Evolutionary conservation across 2,329 filamentous ascomycete species (phyloP), one percentile per base, ranked within the genome.

Genomic region (Aspergillus glaucus): DNA sequence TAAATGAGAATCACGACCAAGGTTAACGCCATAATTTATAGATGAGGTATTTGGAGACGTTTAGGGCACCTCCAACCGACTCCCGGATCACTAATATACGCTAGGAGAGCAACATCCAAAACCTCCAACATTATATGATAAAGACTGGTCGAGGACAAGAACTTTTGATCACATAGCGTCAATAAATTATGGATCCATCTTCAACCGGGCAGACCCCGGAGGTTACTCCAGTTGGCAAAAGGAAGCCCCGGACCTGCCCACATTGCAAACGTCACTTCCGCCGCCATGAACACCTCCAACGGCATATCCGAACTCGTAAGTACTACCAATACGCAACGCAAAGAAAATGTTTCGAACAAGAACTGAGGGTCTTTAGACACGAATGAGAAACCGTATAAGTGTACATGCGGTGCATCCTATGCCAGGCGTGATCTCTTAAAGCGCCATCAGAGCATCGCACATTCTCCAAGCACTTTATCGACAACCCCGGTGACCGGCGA

Each of bases 311-410:
- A 28, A 50, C 52, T 32, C 50, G 52, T 55, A 44, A 26, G 50
- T 42, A 12, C 21, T 14, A 3, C 26, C 3, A 9, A 43, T 12
- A 17, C 10, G 14, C 21, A 53, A 53, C 36, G 10, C 26, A 30
- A 30, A 30, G 2, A 30, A 12, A 3, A 26, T 28, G 26, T 3
- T 30, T 12, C 8, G 6, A 36, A 17, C 6, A 8, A 17, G 14
- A 17, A 17, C n/a, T 36, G n/a, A 36, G 15, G 6, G 6, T 3
- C 1, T 36, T 36, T 17, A 36, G 34, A 36, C 6, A 56, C 52
- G 6, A 48, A 55, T 42, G 54, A 56, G 45, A 55, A 50, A 17
- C 54, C 54, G 1, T 55, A 50, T 24, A 32, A 21, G 40, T 56
- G 54, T 28, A 8, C 12, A 4, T 56, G 54, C 30, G 52, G 54